These are phyloP conservation scores for Cubamyces sp. DNA, from an alignment of 768 basidiomycete species.

Conservation along the genomic window DNA sequence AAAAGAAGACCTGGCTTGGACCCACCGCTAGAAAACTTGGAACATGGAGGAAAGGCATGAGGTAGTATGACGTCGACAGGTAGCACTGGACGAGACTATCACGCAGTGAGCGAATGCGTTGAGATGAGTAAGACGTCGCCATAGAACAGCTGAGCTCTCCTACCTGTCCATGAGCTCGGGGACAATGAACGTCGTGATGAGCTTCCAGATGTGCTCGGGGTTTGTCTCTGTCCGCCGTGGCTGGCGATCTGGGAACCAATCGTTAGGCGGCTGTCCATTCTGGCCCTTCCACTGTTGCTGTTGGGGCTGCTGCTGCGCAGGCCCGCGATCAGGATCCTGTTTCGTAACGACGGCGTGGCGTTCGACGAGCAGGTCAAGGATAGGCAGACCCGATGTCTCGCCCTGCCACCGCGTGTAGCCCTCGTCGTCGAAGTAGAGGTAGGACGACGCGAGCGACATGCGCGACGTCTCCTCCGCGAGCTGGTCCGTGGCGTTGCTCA, in stretches of 20 bases:
- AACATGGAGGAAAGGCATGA: slow-evolving; percentile 91
- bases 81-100: slow-evolving; percentile 78
- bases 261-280: slow-evolving; percentile 32
- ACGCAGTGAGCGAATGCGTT: slow-evolving; percentile 21
- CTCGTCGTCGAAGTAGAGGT: slow-evolving; percentile 87
- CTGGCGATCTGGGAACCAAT: slow-evolving; percentile 87
- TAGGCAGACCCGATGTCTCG: slow-evolving; percentile 89
- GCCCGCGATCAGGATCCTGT: slow-evolving; percentile 37
- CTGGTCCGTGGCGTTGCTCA: slow-evolving; percentile 44
- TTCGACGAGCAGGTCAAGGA: slow-evolving; percentile 83
- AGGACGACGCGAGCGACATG: slow-evolving; percentile 73
- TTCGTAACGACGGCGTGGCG: slow-evolving; percentile 52
- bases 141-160: slow-evolving; percentile 30
- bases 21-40: slow-evolving; percentile 81
- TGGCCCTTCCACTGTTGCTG: slow-evolving; percentile 20
- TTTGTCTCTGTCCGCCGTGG: slow-evolving; percentile 77
- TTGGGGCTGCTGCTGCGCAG: slow-evolving; percentile 20
- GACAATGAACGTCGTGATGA: slow-evolving; percentile 82
- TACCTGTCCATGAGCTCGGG: slow-evolving; percentile 95
- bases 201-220: slow-evolving; percentile 85
- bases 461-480: slow-evolving; percentile 61
- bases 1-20: slow-evolving; percentile 15
- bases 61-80: slow-evolving; percentile 90
- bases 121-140: slow-evolving; percentile 22
- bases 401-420: slow-evolving; percentile 91